Conservation (phyloP, 768 basidiomycete genomes). For the Naematelia aurantialba region DNA sequence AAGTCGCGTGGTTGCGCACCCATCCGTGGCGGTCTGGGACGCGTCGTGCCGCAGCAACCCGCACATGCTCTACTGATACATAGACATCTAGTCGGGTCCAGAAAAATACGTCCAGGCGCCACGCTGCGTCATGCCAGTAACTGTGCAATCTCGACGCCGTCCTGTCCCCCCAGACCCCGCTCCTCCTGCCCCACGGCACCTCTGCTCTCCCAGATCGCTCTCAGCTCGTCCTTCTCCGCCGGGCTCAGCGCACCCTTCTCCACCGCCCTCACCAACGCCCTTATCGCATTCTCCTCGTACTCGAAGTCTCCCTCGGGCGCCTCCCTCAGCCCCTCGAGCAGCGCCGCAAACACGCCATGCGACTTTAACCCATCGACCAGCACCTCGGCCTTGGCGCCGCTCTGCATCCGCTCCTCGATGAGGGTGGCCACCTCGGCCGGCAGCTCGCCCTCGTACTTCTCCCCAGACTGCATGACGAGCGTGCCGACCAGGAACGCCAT, state of each 20-base stretch:
- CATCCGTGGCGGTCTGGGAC: too few species aligned
- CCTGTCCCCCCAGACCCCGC: constrained; percentile 25
- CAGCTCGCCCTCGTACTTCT: constrained; percentile 30
- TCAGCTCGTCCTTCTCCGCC: constrained; percentile 19
- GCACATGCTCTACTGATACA: too few species aligned
- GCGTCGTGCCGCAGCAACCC: too few species aligned
- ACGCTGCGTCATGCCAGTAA: neutral
- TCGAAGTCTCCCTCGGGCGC: constrained; percentile 24
- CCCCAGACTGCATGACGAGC: constrained; percentile 39
- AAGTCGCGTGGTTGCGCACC: too few species aligned
- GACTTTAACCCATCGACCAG: constrained; percentile 28
- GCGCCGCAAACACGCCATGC: constrained; percentile 17
- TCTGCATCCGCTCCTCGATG: constrained; percentile 26
- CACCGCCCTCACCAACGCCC: constrained; percentile 28
- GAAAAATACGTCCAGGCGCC: too few species aligned
- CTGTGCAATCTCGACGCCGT: constrained; percentile 3
- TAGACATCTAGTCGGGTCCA: too few species aligned
- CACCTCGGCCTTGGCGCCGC: neutral
- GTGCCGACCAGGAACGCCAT: constrained; percentile 48
- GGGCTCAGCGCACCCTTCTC: constrained; percentile 18
- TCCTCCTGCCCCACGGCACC: constrained; percentile 18
- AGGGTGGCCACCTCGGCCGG: constrained; percentile 29
- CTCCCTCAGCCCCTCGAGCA: constrained; percentile 20
- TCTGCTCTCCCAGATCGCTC: constrained; percentile 22
- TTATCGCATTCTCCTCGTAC: constrained; percentile 38